Conservation (phyloP, 23 red algal genomes). For the Gracilaria gracilis region DNA sequence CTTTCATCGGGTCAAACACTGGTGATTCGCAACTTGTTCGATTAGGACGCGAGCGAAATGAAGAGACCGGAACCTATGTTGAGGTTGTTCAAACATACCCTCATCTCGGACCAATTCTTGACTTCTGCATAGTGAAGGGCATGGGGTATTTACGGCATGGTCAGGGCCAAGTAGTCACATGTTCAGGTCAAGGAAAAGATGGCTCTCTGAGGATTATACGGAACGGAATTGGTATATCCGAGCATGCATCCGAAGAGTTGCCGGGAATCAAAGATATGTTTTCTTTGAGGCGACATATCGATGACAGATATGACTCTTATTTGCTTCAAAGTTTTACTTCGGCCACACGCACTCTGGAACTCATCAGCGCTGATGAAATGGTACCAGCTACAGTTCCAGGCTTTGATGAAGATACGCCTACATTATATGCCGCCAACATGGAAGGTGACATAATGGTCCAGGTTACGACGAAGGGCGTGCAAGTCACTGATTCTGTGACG, state of each 20-base stretch:
- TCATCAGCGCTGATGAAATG: slow-evolving; percentile 85
- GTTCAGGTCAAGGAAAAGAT: slow-evolving; percentile 86
- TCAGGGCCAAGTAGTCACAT: slow-evolving; percentile 93
- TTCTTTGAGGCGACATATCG: slow-evolving; percentile 70
- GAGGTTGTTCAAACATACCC: slow-evolving; percentile 88
- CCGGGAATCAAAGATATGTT: slow-evolving; percentile 94
- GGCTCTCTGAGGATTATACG: slow-evolving; percentile 93
- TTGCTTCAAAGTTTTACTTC: slow-evolving; percentile 88
- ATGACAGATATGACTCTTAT: slow-evolving; percentile 72
- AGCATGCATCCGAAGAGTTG: slow-evolving; percentile 86
- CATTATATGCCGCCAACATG: slow-evolving; percentile 79
- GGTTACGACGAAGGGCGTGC: slow-evolving; percentile 77
- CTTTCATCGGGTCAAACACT: slow-evolving; percentile 82
- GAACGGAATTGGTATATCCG: slow-evolving; percentile 95
- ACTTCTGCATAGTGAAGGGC: slow-evolving; percentile 91
- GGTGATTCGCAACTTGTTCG: slow-evolving; percentile 93
- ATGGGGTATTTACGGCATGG: slow-evolving; percentile 77
- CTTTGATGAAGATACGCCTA: slow-evolving; percentile 76
- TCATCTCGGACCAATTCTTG: slow-evolving; percentile 92
- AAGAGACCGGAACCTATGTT: slow-evolving; percentile 55
- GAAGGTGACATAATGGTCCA: slow-evolving; percentile 80
- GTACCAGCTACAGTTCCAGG: slow-evolving; percentile 66
- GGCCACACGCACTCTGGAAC: slow-evolving; percentile 82
- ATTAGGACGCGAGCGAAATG: slow-evolving; percentile 37
- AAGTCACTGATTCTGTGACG: slow-evolving; percentile 61